Conservation (phyloP, 108 stramenopile species). For the Skeletonema potamos region DNA sequence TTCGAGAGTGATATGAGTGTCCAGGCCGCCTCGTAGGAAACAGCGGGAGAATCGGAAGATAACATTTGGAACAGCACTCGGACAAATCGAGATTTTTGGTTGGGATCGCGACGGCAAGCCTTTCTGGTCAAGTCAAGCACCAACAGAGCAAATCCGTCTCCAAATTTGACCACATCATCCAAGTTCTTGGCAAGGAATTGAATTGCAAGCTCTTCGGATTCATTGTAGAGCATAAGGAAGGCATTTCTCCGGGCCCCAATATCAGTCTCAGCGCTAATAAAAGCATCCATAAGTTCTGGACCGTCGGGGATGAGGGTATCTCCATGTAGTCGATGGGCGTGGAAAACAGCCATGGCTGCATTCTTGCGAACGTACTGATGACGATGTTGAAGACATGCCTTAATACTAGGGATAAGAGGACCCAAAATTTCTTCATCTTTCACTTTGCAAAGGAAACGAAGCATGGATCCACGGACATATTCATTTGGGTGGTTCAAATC, state of each 20-base stretch:
- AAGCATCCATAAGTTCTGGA: conserved; percentile 91
- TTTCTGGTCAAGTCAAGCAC: conserved; percentile 97
- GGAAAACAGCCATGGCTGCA: conserved; percentile 94
- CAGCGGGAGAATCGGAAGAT: conserved; percentile 87
- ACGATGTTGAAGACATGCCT: conserved; percentile 94
- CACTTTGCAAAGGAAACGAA: conserved; percentile 98
- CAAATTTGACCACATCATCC: conserved; percentile 90
- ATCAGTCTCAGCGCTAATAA: conserved; percentile 91
- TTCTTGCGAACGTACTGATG: conserved; percentile 98
- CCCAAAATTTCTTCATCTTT: conserved; percentile 97
- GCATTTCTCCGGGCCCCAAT: conserved; percentile 94
- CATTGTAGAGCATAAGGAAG: conserved; percentile 98
- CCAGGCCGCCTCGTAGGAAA: conserved; percentile 99
- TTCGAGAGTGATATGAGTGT: conserved; percentile 96
- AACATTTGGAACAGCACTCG: conserved; percentile 95
- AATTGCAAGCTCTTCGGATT: conserved; percentile 93
- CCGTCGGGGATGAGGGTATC: conserved; percentile 95
- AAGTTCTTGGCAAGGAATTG: conserved; percentile 95
- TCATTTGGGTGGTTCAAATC: conserved; percentile 99
- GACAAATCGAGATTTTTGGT: conserved; percentile 97
- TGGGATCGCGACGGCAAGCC: conserved; percentile 95
- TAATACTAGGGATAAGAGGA: conserved; percentile 93
- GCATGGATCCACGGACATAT: conserved; percentile 97
- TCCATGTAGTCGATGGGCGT: conserved; percentile 90
- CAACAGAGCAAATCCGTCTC: conserved; percentile 95